Percentiles rank a stretch among this genome's conserved stretches.
Conservation (phyloP, 1,284 basidiomycete species). For the Papiliotrema terrestris region DNA sequence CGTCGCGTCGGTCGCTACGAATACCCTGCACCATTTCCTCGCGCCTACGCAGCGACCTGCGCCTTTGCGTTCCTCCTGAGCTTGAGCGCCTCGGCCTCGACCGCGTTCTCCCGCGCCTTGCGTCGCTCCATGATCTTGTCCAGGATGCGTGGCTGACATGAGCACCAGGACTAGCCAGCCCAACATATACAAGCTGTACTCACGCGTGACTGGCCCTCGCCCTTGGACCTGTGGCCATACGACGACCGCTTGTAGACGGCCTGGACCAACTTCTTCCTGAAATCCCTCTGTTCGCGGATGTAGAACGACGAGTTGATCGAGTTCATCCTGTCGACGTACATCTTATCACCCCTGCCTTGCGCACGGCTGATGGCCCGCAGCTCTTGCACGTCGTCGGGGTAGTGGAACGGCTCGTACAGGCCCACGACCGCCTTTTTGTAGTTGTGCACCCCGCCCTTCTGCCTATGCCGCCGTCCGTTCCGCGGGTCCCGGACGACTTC, state of each 20-base stretch:
- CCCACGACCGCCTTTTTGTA: constrained; percentile 89
- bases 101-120: constrained; percentile 54
- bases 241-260: background rate
- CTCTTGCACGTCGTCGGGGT: constrained; percentile 73
- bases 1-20: too few relatives aligned
- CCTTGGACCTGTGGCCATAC: constrained; percentile 30
- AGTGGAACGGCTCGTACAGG: constrained; percentile 84
- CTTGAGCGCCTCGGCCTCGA: background rate
- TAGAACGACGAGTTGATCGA: constrained; percentile 62
- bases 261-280: background rate
- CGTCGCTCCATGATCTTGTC: constrained; percentile 41
- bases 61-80: background rate
- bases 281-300: constrained; percentile 43
- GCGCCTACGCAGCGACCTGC: background rate
- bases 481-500: constrained; percentile 51
- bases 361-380: constrained; percentile 52
- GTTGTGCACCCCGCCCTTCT: constrained; percentile 51
- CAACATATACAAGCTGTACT: background rate
- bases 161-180: background rate
- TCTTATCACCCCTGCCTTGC: constrained; percentile 43
- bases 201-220: constrained; percentile 22
- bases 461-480: constrained; percentile 26
- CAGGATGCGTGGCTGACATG: constrained; percentile 19
- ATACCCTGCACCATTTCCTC: too few relatives aligned
- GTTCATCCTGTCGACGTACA: constrained; percentile 57